Conservation (phyloP, 2,329 filamentous ascomycete genomes). For the Hypoxylon sp. region DNA sequence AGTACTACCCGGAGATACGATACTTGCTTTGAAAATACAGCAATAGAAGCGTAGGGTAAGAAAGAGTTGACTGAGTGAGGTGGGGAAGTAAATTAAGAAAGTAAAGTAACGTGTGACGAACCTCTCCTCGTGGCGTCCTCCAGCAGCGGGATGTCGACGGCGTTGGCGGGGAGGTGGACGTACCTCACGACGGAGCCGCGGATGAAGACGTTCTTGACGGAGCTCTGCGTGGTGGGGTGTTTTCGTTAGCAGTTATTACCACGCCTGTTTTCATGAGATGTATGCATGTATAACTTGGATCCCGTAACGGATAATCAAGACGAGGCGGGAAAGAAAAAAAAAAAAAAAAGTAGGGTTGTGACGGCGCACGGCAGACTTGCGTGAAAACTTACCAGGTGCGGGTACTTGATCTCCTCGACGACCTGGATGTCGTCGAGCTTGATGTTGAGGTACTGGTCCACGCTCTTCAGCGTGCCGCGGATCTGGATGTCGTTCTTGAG, state of each 20-base stretch:
- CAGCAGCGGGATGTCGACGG: constrained; percentile 86
- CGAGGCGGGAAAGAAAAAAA: no score
- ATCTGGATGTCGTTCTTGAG: constrained; percentile 99
- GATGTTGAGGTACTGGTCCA: constrained; percentile 99
- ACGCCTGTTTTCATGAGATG: no score
- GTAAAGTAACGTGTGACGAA: constrained; percentile 54
- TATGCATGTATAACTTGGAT: no score
- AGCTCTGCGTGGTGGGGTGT: constrained; percentile 60
- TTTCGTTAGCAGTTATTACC: constrained; percentile 15
- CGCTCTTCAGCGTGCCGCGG: constrained; percentile 93
- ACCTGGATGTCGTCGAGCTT: constrained; percentile 97
- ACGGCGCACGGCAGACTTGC: background rate
- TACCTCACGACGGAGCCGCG: constrained; percentile 93
- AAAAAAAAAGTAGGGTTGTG: no score
- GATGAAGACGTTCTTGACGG: constrained; percentile 97
- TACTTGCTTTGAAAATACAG: no score
- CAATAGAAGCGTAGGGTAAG: background rate
- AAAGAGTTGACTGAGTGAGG: background rate
- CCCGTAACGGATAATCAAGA: no score
- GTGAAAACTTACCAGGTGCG: constrained; percentile 83
- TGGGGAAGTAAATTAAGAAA: constrained; percentile 9
- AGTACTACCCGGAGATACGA: no score
- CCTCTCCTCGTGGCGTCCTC: constrained; percentile 93
- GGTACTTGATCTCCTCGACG: constrained; percentile 93
- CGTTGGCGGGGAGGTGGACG: constrained; percentile 84